Percentiles rank a stretch among this genome's conserved stretches.
These are phyloP conservation scores for Wickerhamomyces chambardii DNA, from an alignment of 805 yeast species.

Conservation along the genomic window DNA sequence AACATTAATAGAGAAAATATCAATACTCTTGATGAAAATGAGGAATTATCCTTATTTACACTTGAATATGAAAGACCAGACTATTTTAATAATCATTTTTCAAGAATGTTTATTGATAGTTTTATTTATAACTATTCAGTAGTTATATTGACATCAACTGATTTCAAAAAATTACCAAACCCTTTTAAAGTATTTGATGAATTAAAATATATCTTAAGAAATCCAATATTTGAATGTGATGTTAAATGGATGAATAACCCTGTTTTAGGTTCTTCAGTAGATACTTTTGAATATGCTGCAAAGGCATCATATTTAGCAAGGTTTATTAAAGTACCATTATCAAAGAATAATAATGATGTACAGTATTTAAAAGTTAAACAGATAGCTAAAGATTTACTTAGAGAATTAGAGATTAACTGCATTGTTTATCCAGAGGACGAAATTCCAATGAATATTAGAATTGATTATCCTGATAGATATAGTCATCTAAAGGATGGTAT, in stretches of 20 bases:
- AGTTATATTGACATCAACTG: slow-evolving; percentile 26
- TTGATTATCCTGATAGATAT: slow-evolving; percentile 4
- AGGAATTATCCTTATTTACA: slow-evolving; percentile 1
- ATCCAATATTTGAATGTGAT: slow-evolving; percentile 23
- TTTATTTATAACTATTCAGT: slow-evolving; percentile 33
- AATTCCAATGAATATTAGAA: slow-evolving; percentile 10
- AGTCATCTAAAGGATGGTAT: slow-evolving; percentile 10
- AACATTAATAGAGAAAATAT: not conserved
- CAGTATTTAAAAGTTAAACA: no score
- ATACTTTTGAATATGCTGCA: slow-evolving; percentile 24
- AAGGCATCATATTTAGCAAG: slow-evolving; percentile 24
- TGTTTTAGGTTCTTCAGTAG: slow-evolving; percentile 27
- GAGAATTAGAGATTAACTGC: not conserved
- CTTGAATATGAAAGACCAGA: not conserved
- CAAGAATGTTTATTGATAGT: slow-evolving; percentile 32
- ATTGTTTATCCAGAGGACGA: not conserved
- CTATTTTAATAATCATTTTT: slow-evolving; percentile 9
- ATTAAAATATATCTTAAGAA: slow-evolving; percentile 20
- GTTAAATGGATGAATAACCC: slow-evolving; percentile 37
- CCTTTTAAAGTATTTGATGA: slow-evolving; percentile 31
- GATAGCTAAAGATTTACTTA: not conserved
- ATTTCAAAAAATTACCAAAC: slow-evolving; percentile 25
- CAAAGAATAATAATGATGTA: no score
- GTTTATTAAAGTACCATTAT: slow-evolving; percentile 1
- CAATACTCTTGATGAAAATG: not conserved